These are phyloP conservation scores for Papilionanthe hybrid DNA, from an alignment of 116 monocot genomes.

Conservation along the genomic window DNA sequence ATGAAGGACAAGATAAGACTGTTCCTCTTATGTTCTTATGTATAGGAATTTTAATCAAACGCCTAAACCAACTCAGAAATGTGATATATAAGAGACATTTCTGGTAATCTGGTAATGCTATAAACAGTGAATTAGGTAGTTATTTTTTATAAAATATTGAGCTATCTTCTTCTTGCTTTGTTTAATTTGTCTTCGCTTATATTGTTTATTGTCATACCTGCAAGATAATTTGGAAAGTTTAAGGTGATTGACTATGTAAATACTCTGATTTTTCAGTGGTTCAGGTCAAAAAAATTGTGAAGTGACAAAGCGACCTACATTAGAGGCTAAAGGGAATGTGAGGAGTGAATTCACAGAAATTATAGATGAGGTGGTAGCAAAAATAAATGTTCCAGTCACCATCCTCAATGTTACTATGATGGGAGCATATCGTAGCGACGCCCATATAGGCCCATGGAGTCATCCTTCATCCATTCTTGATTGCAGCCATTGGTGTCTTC, in stretches of 20 bases:
- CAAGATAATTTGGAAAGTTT: not conserved
- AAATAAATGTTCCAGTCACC: conserved; percentile 59
- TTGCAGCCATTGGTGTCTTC: conserved; percentile 99
- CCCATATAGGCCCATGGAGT: conserved; percentile 89
- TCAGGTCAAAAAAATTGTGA: conserved; percentile 48
- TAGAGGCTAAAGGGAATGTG: conserved; percentile 50
- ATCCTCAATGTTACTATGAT: conserved; percentile 81
- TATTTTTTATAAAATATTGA: no score
- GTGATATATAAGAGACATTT: no score
- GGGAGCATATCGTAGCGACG: conserved; percentile 80
- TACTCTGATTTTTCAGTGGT: conserved; percentile 31
- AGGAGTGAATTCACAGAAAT: conserved; percentile 69
- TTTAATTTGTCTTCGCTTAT: not conserved
- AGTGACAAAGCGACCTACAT: conserved; percentile 45
- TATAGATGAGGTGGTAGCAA: conserved; percentile 52
- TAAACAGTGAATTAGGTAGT: no score
- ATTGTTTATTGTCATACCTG: not conserved
- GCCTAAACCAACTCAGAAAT: no score
- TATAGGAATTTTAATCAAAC: no score
- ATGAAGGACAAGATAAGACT: no score
- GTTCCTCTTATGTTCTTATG: no score
- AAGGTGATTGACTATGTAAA: not conserved
- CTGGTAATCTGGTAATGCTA: no score
- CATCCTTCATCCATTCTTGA: conserved; percentile 61
- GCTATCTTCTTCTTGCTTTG: not conserved